Conservation (phyloP, 345 rosid species). For the Xanthoceras sorbifolium region DNA sequence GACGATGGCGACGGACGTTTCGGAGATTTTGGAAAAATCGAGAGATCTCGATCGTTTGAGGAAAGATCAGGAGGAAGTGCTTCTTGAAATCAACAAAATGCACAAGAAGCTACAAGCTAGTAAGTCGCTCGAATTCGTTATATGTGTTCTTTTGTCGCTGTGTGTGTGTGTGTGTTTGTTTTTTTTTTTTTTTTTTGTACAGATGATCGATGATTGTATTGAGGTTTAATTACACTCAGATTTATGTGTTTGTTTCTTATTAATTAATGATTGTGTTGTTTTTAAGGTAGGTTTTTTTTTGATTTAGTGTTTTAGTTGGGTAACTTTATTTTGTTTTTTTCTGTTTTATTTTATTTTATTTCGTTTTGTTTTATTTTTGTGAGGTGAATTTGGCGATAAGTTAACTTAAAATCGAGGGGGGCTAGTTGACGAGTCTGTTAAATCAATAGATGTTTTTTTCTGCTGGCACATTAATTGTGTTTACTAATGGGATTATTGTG, state of each 20-base stretch:
- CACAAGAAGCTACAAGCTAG: conserved; percentile 84
- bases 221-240: background rate
- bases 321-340: background rate
- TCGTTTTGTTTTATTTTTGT: background rate
- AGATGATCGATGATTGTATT: conserved; percentile 8
- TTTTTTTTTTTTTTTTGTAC: background rate
- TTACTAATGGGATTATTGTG: background rate
- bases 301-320: background rate
- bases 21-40: conserved; percentile 69
- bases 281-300: background rate
- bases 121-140: conserved; percentile 25
- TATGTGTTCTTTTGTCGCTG: background rate
- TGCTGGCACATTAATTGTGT: background rate
- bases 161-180: background rate
- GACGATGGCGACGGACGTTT: conserved; percentile 63
- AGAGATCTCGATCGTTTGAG: conserved; percentile 86
- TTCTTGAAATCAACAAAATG: conserved; percentile 79
- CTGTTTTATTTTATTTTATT: background rate
- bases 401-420: background rate
- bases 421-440: background rate
- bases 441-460: background rate
- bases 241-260: conserved; percentile 26
- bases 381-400: background rate
- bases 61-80: conserved; percentile 68
- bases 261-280: conserved; percentile 6